These are phyloP conservation scores for Ophiostoma ulmi DNA, from an alignment of 2,329 filamentous ascomycete species.

Conservation along the genomic window DNA sequence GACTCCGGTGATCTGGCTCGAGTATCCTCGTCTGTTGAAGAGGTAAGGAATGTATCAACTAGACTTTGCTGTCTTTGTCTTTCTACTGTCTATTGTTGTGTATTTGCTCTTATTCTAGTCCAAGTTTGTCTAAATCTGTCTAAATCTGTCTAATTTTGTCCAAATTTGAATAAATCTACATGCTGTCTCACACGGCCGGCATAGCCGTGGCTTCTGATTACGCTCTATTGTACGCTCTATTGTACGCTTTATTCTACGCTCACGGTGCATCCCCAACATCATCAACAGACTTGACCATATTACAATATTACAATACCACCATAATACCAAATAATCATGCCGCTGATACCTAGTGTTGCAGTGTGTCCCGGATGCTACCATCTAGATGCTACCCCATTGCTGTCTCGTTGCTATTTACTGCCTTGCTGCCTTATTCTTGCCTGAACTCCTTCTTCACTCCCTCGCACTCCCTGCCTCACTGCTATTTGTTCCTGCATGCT, in stretches of 20 bases:
- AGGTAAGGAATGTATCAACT: neutral
- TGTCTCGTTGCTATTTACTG: neutral
- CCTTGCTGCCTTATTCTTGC: neutral
- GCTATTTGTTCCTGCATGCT: neutral
- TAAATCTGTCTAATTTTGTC: neutral
- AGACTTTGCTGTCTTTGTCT: no score
- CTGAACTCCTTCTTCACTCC: neutral
- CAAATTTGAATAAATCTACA: neutral
- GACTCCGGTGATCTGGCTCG: conserved; percentile 3
- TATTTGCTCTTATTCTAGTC: neutral
- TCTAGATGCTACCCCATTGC: neutral
- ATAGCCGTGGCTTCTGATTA: neutral
- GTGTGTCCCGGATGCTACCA: neutral
- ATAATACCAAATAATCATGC: neutral
- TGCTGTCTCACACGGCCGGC: neutral
- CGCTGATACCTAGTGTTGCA: neutral
- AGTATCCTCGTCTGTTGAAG: neutral
- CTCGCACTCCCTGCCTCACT: neutral
- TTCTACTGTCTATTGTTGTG: neutral
- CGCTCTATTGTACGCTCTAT: neutral
- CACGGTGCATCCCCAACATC: no score
- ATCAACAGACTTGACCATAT: no score
- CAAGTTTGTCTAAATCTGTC: no score
- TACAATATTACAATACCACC: neutral
- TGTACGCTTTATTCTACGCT: no score